Evolutionary conservation across 2,329 filamentous ascomycete genomes (phyloP), one percentile per base, ranked within the genome.

Genomic region (Dothideomycetidae sp.): DNA sequence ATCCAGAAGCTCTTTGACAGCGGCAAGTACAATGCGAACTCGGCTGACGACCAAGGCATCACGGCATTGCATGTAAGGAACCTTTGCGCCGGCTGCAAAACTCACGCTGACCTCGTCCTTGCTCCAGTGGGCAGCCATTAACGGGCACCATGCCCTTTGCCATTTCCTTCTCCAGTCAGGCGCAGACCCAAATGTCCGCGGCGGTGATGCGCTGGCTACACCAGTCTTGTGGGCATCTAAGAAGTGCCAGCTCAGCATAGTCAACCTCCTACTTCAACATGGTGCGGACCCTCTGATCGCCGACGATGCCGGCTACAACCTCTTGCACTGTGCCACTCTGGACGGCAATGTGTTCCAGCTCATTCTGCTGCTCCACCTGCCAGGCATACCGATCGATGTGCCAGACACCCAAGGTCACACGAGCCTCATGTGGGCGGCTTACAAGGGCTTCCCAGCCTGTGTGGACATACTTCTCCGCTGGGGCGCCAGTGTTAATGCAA

Each of bases 131-230:
- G 90, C 90, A 32, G 84, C 92, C 26, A 96, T 98, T 58, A 98
- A 98, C 64, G 96, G 96, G 55, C 90, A 94, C 57, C 92, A 88
- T 63, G 82, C 83, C 48, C 85, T 96, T 67, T 94, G 88, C 71
- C 88, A 90, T 59, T 94, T 92, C 60, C 75, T 98, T 31, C 73
- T 98, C 55, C 81, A 80, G 47, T 66, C 67, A 33, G 85, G 85
- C 53, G 90, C 86, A 53, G 81, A 93, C 54, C 80, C 96, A 52
- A 96, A 98, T 62, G 79, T 77, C 45, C 93, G 92, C 59, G 90
- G 92, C 58, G 90, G 90, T 58, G 88, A 96, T 54, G 93, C 86
- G 7, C 71, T 93, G 29, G 88, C 90, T 11, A 96, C 90, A 30
- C 81, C 90, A 11, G 76, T 93, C 1, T 85, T 96, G 62, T 98